A percentile compares a stretch with the other conserved stretches of the same genome.
Evolutionary conservation across 2,329 filamentous ascomycete genomes (phyloP).

Genomic region (Colletotrichum brevisporum): DNA sequence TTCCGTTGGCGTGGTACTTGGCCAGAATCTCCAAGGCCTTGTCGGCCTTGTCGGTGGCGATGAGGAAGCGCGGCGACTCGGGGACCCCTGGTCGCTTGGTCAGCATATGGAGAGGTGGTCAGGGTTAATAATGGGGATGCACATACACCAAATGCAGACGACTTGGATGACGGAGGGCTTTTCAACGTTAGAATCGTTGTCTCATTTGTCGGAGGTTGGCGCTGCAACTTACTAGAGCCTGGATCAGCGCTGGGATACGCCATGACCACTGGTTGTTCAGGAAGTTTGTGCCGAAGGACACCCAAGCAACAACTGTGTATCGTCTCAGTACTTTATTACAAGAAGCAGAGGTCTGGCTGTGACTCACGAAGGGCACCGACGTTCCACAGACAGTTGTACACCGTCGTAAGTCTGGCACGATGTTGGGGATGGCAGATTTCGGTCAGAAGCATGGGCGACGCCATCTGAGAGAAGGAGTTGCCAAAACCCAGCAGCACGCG

Average conservation of each 20-base stretch:
- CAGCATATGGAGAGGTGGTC: background rate
- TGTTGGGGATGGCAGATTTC: constrained; percentile 79
- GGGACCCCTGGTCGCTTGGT: constrained; percentile 59
- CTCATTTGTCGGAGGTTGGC: background rate
- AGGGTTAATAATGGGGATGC: too few relatives aligned
- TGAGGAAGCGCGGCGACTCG: constrained; percentile 61
- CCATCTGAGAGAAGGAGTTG: constrained; percentile 74
- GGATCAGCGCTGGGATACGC: constrained; percentile 74
- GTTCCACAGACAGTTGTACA: constrained; percentile 80
- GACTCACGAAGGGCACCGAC: constrained; percentile 59
- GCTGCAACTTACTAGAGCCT: constrained; percentile 56
- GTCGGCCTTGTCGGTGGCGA: constrained; percentile 49
- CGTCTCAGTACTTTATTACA: too few relatives aligned
- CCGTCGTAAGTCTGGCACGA: constrained; percentile 72
- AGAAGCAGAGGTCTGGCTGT: constrained; percentile 46
- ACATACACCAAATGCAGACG: constrained; percentile 69
- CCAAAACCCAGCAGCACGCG: constrained; percentile 77
- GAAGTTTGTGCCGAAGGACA: constrained; percentile 73
- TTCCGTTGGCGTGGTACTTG: constrained; percentile 65
- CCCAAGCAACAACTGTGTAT: constrained; percentile 65
- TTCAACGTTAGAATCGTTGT: background rate
- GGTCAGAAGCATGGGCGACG: constrained; percentile 71
- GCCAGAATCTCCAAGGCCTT: constrained; percentile 63
- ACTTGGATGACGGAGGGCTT: constrained; percentile 72
- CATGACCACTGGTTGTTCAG: constrained; percentile 75